Base-by-base conservation (phyloP, 305 asterid species). In the Fraxinus greggii region DNA sequence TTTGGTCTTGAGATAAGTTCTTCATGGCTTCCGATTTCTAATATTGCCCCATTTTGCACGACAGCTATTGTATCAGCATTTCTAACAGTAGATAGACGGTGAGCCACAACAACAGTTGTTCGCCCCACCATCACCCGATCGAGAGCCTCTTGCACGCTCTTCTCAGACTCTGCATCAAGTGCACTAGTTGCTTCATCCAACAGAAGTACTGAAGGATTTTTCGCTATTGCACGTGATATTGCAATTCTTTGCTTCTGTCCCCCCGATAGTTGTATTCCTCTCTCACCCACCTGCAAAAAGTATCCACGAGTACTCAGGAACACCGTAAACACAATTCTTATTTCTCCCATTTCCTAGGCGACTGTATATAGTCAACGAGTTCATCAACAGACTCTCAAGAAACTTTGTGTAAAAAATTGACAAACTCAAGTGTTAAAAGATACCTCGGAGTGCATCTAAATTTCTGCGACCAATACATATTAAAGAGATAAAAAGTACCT, bases 101-200 rank as follows among this genome's bases (percentile, higher is more conserved):
- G 99, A 77, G 98, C 99, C 65, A 97, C 98, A 31, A 97, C 85
- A 4, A 97, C 86, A 35, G 98, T 94, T 28, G 98, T 97, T 77
- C 99, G 86, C 23, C 99, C 99, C 56, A 94, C 97, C 98, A 94
- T 94, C 72, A 93, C 97, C 17, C 95, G 97, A 82, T 97, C 98
- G 28, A 97, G 99, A 40, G 99, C 99, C 88, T 93, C 97, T 80
- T 97, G 99, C 85, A 97, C 99, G 29, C 97, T 91, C 83, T 89
- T 91, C 88, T 97, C 99, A 1, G 98, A 94, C 86, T 94, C 99
- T 8, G 99, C 96, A 86, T 97, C 99, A 74, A 94, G 98, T 23
- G 99, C 98, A 80, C 99, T 97, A 0, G 98, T 97, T 5, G 99
- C 98, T 87, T 97, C 99, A 75, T 97, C 99, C 88, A 97, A 81